phyloP scores from a whole-genome alignment of 129 eudicot genomes.

The carrot (Daucus carota) region DNA sequence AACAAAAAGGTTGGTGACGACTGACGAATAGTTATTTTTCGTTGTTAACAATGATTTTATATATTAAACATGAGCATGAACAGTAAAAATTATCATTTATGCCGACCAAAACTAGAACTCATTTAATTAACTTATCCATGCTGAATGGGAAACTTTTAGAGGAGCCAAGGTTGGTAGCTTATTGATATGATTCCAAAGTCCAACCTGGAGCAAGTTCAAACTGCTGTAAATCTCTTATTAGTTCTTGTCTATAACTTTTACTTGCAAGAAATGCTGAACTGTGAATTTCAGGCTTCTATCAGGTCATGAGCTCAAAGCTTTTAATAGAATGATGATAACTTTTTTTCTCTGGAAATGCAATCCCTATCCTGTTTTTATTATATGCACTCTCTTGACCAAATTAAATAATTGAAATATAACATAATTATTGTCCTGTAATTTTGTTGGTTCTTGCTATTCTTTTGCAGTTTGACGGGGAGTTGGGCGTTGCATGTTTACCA shows the following conservation, averaged over 20 bases:
- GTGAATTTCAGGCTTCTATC: not conserved
- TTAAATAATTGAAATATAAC: not conserved
- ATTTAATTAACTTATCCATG: not conserved
- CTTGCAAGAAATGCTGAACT: not conserved
- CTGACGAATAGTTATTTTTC: too few relatives aligned
- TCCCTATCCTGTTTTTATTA: not conserved
- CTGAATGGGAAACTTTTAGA: not conserved
- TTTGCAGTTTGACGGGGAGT: constrained; percentile 44
- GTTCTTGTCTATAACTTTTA: not conserved
- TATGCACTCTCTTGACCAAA: not conserved
- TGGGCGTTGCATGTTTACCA: constrained; percentile 40
- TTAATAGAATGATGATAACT: not conserved
- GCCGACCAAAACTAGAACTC: not conserved
- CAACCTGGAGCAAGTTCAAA: not conserved
- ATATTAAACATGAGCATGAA: not conserved
- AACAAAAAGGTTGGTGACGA: not conserved
- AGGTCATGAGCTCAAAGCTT: too few relatives aligned
- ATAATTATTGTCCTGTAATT: not conserved
- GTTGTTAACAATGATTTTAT: not conserved
- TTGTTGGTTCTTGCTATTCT: not conserved
- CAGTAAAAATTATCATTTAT: not conserved
- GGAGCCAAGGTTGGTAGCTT: not conserved
- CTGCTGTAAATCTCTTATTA: not conserved
- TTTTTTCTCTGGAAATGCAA: not conserved
- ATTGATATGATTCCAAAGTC: not conserved